Evolutionary conservation across 164 flowering plant genomes (phyloP), one percentile per base, ranked within the genome.

Genomic region (Liquidambar formosana): DNA sequence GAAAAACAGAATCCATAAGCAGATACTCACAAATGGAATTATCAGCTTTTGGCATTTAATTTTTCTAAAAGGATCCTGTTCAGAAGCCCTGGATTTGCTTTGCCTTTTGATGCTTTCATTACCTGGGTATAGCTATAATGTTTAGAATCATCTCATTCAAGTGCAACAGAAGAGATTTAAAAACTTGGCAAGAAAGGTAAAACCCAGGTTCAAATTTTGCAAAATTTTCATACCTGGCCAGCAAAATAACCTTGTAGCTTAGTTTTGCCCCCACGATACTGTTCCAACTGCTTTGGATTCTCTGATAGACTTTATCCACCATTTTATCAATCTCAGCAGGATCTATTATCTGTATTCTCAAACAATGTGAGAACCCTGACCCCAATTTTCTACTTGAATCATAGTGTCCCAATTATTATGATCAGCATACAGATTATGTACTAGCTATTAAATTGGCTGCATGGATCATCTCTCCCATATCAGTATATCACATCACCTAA

Each of bases 71-170:
- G 91, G 63, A 94, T 89, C 84, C 88, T 84, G 85, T 91, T 94
- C 63, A 94, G 69, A 45, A 92, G 83, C 47, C 77, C 88, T 3
- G 99, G 99, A 73, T 89, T 95, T 54, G 97, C 99, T 77, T 92
- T 95, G 43, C 99, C 99, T 77, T 89, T 91, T 8, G 99, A 90
- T 60, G 71, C 79, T 83, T 95, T 95, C 97, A 92, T 92, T 26
- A 89, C 85, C 99, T 92, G 85, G n/a, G 19, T 60, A 70, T 57
- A 33, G 53, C 22, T n/a, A 53, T 25, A 49, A 66, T 26, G 18
- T 65, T 60, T 16, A 53, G 62, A 57, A 48, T 61, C 21, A 44
- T 33, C 19, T 16, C 18, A 14, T 19, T 18, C 14, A 8, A 25
- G 41, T 44, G 18, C 33, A 25, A 15, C 22, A 23, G 25, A 46